phyloP scores from a whole-genome alignment of 805 yeast genomes.

The Starmerella khaoyaiensis region DNA sequence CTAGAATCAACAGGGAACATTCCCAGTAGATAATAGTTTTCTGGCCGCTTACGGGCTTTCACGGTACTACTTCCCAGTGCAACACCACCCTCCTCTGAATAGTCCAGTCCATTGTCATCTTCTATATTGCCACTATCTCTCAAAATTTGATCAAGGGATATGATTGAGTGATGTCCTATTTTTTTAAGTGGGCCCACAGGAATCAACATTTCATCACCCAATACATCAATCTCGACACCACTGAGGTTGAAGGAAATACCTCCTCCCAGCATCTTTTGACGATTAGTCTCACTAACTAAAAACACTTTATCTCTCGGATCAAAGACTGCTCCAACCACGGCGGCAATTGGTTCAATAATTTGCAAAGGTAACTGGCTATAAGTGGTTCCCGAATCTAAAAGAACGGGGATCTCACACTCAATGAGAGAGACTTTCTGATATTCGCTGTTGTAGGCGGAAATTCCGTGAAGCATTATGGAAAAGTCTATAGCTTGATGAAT shows the following conservation, averaged over 20 bases:
- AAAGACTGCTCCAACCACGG: constrained; percentile 10
- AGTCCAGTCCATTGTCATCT: background rate
- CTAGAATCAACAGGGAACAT: constrained; percentile 2
- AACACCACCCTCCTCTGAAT: background rate
- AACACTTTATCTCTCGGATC: constrained; percentile 7
- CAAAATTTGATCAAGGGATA: background rate
- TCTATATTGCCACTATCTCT: background rate
- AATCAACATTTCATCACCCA: constrained; percentile 15
- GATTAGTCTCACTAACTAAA: constrained; percentile 2
- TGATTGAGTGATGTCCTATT: background rate
- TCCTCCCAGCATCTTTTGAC: constrained; percentile 1
- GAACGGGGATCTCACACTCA: constrained; percentile 13
- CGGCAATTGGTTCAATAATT: constrained; percentile 10
- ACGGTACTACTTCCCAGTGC: background rate
- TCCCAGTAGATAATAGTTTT: constrained; percentile 3
- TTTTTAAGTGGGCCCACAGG: constrained; percentile 5
- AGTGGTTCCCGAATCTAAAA: constrained; percentile 45
- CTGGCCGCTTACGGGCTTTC: background rate
- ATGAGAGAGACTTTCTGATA: constrained; percentile 1
- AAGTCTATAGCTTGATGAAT: constrained; percentile 16
- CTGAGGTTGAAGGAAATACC: constrained; percentile 17
- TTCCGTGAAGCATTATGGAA: constrained; percentile 20
- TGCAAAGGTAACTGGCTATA: constrained; percentile 34
- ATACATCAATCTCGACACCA: constrained; percentile 14
- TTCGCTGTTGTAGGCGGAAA: constrained; percentile 5